These are phyloP conservation scores for Fusarium zealandicum DNA, from an alignment of 2,329 filamentous ascomycete genomes.

Conservation along the genomic window DNA sequence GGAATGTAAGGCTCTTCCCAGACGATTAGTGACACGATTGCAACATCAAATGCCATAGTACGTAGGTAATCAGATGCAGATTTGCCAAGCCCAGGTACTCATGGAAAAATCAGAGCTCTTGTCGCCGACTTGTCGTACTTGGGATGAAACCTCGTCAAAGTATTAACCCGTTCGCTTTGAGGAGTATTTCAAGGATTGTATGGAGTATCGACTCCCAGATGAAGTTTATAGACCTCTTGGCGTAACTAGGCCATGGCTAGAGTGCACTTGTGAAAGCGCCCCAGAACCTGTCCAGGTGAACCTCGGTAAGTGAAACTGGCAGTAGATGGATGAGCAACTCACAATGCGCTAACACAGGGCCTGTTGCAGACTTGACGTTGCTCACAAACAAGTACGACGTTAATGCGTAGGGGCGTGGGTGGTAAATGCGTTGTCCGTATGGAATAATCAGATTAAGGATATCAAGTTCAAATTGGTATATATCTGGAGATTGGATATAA, in stretches of 20 bases:
- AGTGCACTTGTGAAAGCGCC: not conserved
- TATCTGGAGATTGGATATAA: too few relatives aligned
- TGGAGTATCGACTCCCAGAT: not conserved
- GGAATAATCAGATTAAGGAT: too few relatives aligned
- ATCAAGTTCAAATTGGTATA: too few relatives aligned
- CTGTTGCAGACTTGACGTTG: not conserved
- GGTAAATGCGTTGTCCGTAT: not conserved
- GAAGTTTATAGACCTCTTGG: not conserved
- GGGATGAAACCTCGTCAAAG: too few relatives aligned
- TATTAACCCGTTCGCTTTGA: too few relatives aligned
- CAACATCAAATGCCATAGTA: not conserved
- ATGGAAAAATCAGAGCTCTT: not conserved
- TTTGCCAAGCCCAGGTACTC: not conserved
- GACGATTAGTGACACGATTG: not conserved
- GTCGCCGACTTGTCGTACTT: not conserved
- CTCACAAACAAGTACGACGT: not conserved
- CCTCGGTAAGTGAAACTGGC: not conserved
- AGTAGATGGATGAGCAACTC: too few relatives aligned
- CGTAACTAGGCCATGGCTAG: not conserved
- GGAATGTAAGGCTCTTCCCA: not conserved
- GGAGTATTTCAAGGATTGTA: constrained; percentile 1
- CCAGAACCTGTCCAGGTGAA: not conserved
- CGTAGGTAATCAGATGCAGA: too few relatives aligned
- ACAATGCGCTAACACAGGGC: too few relatives aligned
- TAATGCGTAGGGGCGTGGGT: not conserved